phyloP scores from a whole-genome alignment of 2,329 filamentous ascomycete species.

The Aspergillus piperis region DNA sequence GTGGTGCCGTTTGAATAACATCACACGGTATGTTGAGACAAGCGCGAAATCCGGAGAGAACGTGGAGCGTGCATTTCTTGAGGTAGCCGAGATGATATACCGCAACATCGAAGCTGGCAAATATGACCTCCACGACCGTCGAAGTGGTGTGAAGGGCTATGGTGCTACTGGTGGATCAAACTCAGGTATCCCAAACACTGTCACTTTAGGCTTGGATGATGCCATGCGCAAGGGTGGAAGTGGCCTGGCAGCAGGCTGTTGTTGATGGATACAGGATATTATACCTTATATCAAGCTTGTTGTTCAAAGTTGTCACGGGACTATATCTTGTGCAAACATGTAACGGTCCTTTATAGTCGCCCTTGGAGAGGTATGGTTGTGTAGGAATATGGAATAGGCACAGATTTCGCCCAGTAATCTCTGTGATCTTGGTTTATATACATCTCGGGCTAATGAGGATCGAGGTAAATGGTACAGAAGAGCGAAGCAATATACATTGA shows the following conservation, averaged over 20 bases:
- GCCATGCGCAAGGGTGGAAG: conserved; percentile 46
- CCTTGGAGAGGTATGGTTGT: too few relatives aligned
- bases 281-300: background rate
- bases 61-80: conserved; percentile 88
- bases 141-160: conserved; percentile 80
- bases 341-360: too few relatives aligned
- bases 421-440: too few relatives aligned
- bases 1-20: conserved; percentile 82
- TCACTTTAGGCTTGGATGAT: conserved; percentile 50
- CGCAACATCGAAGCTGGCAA: conserved; percentile 93
- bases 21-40: conserved; percentile 94
- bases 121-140: conserved; percentile 90
- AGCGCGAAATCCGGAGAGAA: conserved; percentile 93
- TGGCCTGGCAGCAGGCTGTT: conserved; percentile 41
- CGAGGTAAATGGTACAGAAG: too few relatives aligned
- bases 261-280: conserved; percentile 22
- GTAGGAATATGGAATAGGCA: too few relatives aligned
- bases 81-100: conserved; percentile 93
- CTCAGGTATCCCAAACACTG: conserved; percentile 40
- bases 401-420: too few relatives aligned
- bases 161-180: conserved; percentile 43
- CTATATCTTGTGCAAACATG: background rate
- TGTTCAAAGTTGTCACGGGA: background rate
- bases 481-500: too few relatives aligned
- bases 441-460: too few relatives aligned